Base-by-base conservation (phyloP, 208 protist genomes). In the Leishmania arabica region DNA sequence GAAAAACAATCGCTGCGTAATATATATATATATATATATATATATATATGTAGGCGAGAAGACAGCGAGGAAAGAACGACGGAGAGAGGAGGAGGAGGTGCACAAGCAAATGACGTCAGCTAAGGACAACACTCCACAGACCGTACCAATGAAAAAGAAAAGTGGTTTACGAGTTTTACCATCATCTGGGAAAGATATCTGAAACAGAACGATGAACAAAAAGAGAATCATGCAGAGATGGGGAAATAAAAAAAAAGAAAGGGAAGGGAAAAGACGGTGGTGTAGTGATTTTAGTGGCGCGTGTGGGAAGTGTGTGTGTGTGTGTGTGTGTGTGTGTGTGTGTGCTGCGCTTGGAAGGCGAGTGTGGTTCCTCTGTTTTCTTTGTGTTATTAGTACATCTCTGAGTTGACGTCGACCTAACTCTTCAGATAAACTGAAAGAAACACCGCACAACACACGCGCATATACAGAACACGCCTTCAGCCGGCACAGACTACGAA, bases 61-160 rank as follows among this genome's bases (percentile, higher is more conserved):
- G 62, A 68, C 0, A 40, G 40, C 21, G 66, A 47, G 15, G 65
- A 45, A 17, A 45, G 7, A 45, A 53, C 24, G 42, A 49, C 40
- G 31, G 42, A 49, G 19, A n/a, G 19, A 8, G 49, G 15, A 21
- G 15, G 27, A n/a, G 7, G 19, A 47, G 47, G 53, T 47, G 56
- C 11, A 78, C 37, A 71, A 70, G 68, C 58, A 77, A 77, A 77
- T 62, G 54, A 42, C 19, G 24, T 73, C 69, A 21, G 27, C 54
- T 21, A 51, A 82, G 58, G 24, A 64, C 21, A 71, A 65, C 31
- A 65, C 60, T 51, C 54, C 27, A 68, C 27, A 65, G 60, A 49
- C 45, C 45, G 7, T 49, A 49, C 37, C 37, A 40, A 40, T 40
- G 15, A 34, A 2, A 68, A 27, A 8, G 34, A 72, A 11, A 71